Evolutionary conservation across 2,329 filamentous ascomycete genomes (phyloP).

Genomic region (Fusarium falciforme): DNA sequence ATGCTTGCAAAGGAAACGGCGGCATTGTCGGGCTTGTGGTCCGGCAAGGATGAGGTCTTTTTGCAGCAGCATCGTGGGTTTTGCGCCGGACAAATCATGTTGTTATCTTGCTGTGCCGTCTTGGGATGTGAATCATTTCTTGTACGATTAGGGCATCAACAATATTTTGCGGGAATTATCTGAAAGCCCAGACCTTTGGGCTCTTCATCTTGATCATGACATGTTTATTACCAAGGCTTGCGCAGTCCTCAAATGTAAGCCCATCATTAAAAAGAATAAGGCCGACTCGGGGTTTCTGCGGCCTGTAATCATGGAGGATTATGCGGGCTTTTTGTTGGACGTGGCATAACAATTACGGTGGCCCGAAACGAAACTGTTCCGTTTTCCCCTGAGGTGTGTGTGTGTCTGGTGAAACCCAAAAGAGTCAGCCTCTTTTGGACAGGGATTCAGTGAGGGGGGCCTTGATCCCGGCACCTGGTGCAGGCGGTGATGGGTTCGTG

Average conservation of each 20-base stretch:
- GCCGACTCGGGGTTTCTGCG: slow-evolving; percentile 28
- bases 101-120: background rate
- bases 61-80: background rate
- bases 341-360: slow-evolving; percentile 18
- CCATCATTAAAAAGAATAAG: background rate
- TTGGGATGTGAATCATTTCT: background rate
- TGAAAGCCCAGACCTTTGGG: background rate
- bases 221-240: slow-evolving; percentile 1
- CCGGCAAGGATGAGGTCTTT: slow-evolving; percentile 27
- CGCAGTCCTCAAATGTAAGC: slow-evolving; percentile 3
- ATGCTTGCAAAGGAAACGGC: slow-evolving; percentile 7
- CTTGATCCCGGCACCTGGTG: slow-evolving; percentile 1
- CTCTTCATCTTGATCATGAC: background rate
- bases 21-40: slow-evolving; percentile 27
- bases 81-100: background rate
- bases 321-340: background rate
- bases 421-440: slow-evolving; percentile 15
- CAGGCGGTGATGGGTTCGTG: background rate
- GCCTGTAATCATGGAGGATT: background rate
- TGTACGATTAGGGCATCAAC: background rate
- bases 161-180: background rate
- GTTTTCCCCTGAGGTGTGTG: slow-evolving; percentile 23
- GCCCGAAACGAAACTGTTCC: slow-evolving; percentile 6
- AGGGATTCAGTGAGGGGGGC: background rate
- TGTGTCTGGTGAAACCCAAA: slow-evolving; percentile 1